Evolutionary conservation across 2,329 filamentous ascomycete genomes (phyloP).

Genomic region (Phyllosticta citrichinensis): DNA sequence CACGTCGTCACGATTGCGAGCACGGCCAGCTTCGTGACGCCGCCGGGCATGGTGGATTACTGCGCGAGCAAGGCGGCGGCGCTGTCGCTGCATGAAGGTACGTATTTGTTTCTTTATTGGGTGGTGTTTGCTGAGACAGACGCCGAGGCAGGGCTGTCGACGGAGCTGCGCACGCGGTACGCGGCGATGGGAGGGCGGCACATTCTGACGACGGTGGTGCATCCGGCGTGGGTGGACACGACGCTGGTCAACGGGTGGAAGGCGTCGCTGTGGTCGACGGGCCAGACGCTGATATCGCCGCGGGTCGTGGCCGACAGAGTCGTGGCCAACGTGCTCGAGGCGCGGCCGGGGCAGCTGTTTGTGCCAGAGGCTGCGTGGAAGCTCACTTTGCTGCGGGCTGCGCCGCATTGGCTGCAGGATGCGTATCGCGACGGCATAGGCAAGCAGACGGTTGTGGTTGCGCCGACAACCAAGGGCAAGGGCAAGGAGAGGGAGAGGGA

Average conservation of each 20-base stretch:
- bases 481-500: slow-evolving; percentile 1
- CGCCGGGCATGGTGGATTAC: slow-evolving; percentile 20
- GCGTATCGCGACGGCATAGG: slow-evolving; percentile 5
- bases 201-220: slow-evolving; percentile 22
- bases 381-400: slow-evolving; percentile 13
- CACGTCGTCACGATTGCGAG: slow-evolving; percentile 22
- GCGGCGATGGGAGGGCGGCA: slow-evolving; percentile 13
- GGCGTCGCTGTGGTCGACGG: slow-evolving; percentile 12
- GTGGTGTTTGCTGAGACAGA: background rate
- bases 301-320: slow-evolving; percentile 17
- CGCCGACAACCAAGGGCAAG: background rate
- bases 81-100: slow-evolving; percentile 21
- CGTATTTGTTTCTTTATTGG: background rate
- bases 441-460: background rate
- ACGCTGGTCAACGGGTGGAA: slow-evolving; percentile 17
- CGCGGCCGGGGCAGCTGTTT: slow-evolving; percentile 16
- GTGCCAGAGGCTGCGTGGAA: slow-evolving; percentile 15
- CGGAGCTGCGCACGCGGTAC: slow-evolving; percentile 19
- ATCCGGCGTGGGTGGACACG: slow-evolving; percentile 20
- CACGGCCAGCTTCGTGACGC: slow-evolving; percentile 20
- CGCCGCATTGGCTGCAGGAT: slow-evolving; percentile 21
- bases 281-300: slow-evolving; percentile 15
- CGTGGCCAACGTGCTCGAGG: slow-evolving; percentile 18
- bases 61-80: slow-evolving; percentile 20
- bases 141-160: slow-evolving; percentile 14